These are phyloP conservation scores for Lactarius quietus DNA, from an alignment of 768 basidiomycete genomes.

Conservation along the genomic window DNA sequence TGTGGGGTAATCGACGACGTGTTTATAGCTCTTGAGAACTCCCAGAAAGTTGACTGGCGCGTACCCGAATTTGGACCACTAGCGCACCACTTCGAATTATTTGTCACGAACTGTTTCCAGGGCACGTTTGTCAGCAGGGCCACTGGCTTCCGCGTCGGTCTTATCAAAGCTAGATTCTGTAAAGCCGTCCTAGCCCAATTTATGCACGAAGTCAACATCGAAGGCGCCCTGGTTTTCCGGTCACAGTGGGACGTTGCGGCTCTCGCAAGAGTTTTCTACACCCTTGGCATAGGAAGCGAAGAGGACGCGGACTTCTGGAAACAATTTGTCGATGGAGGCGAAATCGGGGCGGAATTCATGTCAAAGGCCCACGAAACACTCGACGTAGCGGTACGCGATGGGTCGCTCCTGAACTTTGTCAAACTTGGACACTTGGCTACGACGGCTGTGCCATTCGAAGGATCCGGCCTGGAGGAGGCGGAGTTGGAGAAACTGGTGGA, in stretches of 20 bases:
- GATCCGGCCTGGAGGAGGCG: background rate
- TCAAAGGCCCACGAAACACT: background rate
- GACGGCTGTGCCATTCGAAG: background rate
- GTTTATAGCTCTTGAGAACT: background rate
- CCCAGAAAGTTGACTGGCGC: conserved; percentile 9
- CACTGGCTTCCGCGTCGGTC: background rate
- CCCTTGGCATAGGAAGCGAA: background rate
- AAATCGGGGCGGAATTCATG: conserved; percentile 5
- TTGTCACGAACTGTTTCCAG: background rate
- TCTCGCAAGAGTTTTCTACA: conserved; percentile 7
- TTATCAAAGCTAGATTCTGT: conserved; percentile 4
- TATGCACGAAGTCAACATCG: background rate
- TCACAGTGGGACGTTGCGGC: conserved; percentile 14
- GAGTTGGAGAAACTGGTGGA: conserved; percentile 6
- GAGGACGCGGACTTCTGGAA: background rate
- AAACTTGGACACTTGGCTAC: background rate
- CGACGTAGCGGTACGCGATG: background rate
- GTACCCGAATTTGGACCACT: conserved; percentile 12
- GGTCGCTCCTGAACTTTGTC: conserved; percentile 15
- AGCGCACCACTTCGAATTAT: conserved; percentile 4
- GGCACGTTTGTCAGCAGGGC: conserved; percentile 5
- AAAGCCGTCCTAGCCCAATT: conserved; percentile 7
- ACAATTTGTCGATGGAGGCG: background rate
- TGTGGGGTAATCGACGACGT: conserved; percentile 5
- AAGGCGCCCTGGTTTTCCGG: background rate